Percentiles rank a stretch among this genome's conserved stretches.
These are phyloP conservation scores for Tuber brumale DNA, from an alignment of 495 filamentous ascomycete genomes.

Conservation along the genomic window DNA sequence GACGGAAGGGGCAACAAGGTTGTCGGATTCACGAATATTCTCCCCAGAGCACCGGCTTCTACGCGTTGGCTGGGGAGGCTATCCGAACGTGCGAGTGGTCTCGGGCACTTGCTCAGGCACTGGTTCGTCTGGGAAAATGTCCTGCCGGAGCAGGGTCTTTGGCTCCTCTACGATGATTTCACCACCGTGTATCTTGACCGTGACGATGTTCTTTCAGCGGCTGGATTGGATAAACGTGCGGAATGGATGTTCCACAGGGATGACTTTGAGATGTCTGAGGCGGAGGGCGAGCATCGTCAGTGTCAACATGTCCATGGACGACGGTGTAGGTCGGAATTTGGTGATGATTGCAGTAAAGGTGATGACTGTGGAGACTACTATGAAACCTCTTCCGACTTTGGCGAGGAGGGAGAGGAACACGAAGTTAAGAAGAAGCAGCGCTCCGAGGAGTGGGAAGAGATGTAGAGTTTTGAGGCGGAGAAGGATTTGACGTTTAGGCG, in stretches of 20 bases:
- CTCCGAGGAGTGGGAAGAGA: not conserved
- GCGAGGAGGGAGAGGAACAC: constrained; percentile 1
- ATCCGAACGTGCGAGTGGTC: constrained; percentile 9
- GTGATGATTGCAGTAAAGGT: not conserved
- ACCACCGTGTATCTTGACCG: constrained; percentile 30
- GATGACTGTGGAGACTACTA: not conserved
- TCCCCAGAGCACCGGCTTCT: not conserved
- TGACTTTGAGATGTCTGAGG: constrained; percentile 14
- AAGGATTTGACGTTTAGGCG: not conserved
- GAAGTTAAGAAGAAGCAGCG: not conserved
- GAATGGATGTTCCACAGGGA: constrained; percentile 21
- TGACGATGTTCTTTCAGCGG: constrained; percentile 32
- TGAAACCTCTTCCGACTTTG: constrained; percentile 1
- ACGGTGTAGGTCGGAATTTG: not conserved
- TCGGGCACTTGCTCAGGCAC: constrained; percentile 24
- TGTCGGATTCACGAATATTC: constrained; percentile 22
- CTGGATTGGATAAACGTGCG: constrained; percentile 23
- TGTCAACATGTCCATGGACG: not conserved
- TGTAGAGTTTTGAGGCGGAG: not conserved
- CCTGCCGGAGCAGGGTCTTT: constrained; percentile 36
- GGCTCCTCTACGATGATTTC: constrained; percentile 40
- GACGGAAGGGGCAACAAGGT: constrained; percentile 10
- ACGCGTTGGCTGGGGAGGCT: constrained; percentile 32
- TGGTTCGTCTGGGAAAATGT: constrained; percentile 40
- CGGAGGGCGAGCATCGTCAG: not conserved